Conservation (phyloP, 169 alveolate genomes). For the Babesia microti region DNA sequence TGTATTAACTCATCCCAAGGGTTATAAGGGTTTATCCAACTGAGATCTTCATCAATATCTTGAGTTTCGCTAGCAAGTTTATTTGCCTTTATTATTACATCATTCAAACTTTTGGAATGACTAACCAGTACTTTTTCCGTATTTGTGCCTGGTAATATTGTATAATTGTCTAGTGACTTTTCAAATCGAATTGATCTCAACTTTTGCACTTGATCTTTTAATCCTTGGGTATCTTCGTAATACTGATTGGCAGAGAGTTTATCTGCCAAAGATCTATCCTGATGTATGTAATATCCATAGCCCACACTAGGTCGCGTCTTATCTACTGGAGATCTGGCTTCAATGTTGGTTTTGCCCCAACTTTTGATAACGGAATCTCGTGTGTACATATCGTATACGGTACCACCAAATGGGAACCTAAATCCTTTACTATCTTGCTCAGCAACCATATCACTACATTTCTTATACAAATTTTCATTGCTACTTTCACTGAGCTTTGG, state of each 20-base stretch:
- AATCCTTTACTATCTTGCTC: constrained; percentile 24
- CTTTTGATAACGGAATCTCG: constrained; percentile 19
- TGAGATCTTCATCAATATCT: constrained; percentile 1
- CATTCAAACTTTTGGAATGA: neutral
- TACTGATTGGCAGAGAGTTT: constrained; percentile 2
- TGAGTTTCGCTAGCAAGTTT: neutral
- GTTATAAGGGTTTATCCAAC: constrained; percentile 25
- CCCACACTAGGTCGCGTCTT: neutral
- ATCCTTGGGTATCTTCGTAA: constrained; percentile 1
- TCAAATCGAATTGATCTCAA: constrained; percentile 5
- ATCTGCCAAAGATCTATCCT: constrained; percentile 11
- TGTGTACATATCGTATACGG: constrained; percentile 22
- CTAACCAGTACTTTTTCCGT: neutral
- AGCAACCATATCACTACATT: neutral
- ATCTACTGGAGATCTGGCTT: no score
- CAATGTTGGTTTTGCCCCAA: constrained; percentile 34
- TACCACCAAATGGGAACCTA: constrained; percentile 29
- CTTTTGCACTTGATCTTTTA: constrained; percentile 2
- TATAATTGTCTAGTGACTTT: constrained; percentile 3
- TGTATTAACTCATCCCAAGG: constrained; percentile 39
- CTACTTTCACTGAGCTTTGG: no score
- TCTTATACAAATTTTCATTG: constrained; percentile 9
- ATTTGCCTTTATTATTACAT: neutral
- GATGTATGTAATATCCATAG: constrained; percentile 4
- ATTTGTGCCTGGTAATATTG: no score